Evolutionary conservation across 1,284 basidiomycete genomes (phyloP).

Genomic region (Trametes hirsuta): DNA sequence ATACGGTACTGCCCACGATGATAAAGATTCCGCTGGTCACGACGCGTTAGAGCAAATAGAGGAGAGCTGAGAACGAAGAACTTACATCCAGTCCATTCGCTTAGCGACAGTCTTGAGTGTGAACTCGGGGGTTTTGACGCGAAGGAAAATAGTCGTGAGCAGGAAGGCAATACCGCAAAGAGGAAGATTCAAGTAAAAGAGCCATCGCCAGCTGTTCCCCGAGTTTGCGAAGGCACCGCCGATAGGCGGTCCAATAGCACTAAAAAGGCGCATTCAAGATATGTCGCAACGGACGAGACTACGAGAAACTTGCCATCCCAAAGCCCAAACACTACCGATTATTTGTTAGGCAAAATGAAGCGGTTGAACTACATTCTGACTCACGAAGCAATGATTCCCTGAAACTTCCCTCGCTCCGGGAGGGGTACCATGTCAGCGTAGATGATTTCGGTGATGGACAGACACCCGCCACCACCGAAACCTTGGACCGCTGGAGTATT

Average conservation of each 20-base stretch:
- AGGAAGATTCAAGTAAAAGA: conserved; percentile 15
- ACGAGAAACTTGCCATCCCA: conserved; percentile 29
- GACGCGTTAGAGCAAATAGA: too few species aligned
- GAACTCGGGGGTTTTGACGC: conserved; percentile 29
- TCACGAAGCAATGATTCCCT: conserved; percentile 10
- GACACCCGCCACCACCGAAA: neutral
- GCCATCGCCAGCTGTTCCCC: neutral
- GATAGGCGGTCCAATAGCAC: neutral
- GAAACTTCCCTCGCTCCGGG: conserved; percentile 13
- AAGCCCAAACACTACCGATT: too few species aligned
- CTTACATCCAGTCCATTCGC: conserved; percentile 40
- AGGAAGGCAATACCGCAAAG: conserved; percentile 21
- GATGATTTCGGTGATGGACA: conserved; percentile 1
- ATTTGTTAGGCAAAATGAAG: too few species aligned
- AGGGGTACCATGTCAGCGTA: conserved; percentile 41
- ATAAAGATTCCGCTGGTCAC: conserved; percentile 19
- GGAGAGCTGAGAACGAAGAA: too few species aligned
- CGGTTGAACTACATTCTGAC: neutral
- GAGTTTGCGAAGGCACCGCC: neutral
- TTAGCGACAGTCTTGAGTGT: conserved; percentile 32
- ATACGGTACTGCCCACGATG: conserved; percentile 19
- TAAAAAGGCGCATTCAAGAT: conserved; percentile 9
- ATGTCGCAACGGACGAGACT: neutral
- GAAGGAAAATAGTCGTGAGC: conserved; percentile 25
- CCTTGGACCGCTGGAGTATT: neutral